Evolutionary conservation across 2,329 filamentous ascomycete species (phyloP).

Genomic region (Nemania abortiva): DNA sequence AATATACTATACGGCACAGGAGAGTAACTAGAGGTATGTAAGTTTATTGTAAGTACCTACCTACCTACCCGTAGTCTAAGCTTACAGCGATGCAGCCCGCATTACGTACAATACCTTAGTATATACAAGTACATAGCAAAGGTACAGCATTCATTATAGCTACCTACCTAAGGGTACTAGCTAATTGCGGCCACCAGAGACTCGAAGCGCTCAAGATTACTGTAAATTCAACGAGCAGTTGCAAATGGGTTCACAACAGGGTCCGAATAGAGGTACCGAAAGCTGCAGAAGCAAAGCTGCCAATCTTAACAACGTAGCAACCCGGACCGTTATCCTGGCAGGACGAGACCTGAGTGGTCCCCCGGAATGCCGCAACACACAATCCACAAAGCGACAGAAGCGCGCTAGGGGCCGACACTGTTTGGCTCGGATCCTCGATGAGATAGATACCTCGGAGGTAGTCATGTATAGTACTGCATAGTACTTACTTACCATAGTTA

Average conservation of each 20-base stretch:
- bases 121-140: too few relatives aligned
- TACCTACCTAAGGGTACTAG: too few relatives aligned
- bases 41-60: too few relatives aligned
- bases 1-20: neutral
- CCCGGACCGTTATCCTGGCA: constrained; percentile 10
- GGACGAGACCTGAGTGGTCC: constrained; percentile 4
- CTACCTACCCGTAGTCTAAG: neutral
- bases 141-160: neutral
- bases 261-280: constrained; percentile 5
- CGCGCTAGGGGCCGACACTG: constrained; percentile 14
- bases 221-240: neutral
- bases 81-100: constrained; percentile 11
- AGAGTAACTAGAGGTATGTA: too few relatives aligned
- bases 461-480: neutral
- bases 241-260: neutral
- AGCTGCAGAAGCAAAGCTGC: constrained; percentile 13
- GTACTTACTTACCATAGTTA: constrained; percentile 7
- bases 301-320: constrained; percentile 18
- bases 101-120: constrained; percentile 14
- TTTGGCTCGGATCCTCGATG: constrained; percentile 18
- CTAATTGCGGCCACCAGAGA: neutral
- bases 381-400: neutral
- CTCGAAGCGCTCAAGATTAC: constrained; percentile 21
- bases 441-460: neutral
- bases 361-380: neutral